These are phyloP conservation scores for Populus alba DNA, from an alignment of 345 rosid species.

Conservation along the genomic window DNA sequence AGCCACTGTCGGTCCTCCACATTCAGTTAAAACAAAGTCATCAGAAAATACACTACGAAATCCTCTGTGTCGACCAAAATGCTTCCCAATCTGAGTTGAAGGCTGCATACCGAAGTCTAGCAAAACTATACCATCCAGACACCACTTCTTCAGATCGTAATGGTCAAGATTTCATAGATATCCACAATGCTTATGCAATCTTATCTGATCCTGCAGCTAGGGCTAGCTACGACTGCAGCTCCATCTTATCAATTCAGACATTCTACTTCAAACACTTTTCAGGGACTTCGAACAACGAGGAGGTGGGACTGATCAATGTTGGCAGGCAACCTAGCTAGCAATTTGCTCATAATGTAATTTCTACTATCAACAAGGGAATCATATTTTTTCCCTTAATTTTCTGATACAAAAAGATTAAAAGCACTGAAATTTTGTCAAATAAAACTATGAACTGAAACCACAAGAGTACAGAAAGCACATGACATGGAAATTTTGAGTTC, in stretches of 20 bases:
- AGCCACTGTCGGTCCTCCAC: neutral
- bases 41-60: constrained; percentile 3
- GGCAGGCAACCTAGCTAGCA: neutral
- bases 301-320: constrained; percentile 27
- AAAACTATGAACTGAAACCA: neutral
- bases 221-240: constrained; percentile 20
- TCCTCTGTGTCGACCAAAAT: constrained; percentile 3
- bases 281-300: constrained; percentile 1
- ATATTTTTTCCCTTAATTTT: too few species aligned
- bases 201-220: constrained; percentile 29
- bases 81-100: constrained; percentile 20
- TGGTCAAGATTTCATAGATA: constrained; percentile 7
- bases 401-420: neutral
- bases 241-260: neutral
- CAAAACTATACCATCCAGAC: constrained; percentile 25
- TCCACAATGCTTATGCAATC: constrained; percentile 28
- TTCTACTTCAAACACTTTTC: neutral
- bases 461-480: neutral
- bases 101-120: constrained; percentile 16
- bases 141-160: neutral
- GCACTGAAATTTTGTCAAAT: neutral
- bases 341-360: neutral
- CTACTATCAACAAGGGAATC: neutral
- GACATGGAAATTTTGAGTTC: constrained; percentile 1
- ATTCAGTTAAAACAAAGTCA: neutral